These are phyloP conservation scores for Chenopodium formosanum DNA, from an alignment of 148 eudicot genomes.

Conservation along the genomic window DNA sequence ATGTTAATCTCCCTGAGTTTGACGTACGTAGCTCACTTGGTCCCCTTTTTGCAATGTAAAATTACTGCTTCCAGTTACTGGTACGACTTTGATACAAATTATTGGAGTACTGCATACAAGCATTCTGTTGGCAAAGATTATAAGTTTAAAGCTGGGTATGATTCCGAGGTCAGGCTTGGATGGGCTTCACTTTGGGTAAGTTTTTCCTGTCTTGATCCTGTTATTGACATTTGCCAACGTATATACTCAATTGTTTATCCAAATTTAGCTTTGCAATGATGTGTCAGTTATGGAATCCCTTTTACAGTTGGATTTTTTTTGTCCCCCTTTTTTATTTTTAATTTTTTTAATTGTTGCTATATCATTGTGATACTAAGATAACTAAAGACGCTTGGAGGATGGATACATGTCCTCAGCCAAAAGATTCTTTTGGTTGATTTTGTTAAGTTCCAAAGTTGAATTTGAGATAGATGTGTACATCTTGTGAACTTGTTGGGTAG, in stretches of 20 bases:
- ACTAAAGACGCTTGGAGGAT: neutral
- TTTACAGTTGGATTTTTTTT: neutral
- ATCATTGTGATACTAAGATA: neutral
- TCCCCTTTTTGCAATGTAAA: neutral
- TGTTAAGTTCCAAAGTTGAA: neutral
- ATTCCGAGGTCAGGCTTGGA: conserved; percentile 79
- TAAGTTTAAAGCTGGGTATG: conserved; percentile 96
- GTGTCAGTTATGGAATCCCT: neutral
- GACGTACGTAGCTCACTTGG: neutral
- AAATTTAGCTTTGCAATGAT: neutral
- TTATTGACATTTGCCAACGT: neutral
- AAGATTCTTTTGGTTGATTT: neutral
- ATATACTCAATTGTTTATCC: neutral
- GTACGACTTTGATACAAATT: conserved; percentile 78
- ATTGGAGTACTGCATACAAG: conserved; percentile 90
- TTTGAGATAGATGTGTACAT: neutral
- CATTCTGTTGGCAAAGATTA: conserved; percentile 85
- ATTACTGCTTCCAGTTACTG: conserved; percentile 57
- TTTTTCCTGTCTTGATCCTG: neutral
- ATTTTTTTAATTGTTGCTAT: neutral
- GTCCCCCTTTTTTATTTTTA: neutral
- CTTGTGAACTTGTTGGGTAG: neutral
- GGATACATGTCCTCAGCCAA: neutral
- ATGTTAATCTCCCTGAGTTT: no score
- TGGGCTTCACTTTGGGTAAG: conserved; percentile 99